phyloP scores from a whole-genome alignment of 1,139 yeast species.

The Candida neerlandica region DNA sequence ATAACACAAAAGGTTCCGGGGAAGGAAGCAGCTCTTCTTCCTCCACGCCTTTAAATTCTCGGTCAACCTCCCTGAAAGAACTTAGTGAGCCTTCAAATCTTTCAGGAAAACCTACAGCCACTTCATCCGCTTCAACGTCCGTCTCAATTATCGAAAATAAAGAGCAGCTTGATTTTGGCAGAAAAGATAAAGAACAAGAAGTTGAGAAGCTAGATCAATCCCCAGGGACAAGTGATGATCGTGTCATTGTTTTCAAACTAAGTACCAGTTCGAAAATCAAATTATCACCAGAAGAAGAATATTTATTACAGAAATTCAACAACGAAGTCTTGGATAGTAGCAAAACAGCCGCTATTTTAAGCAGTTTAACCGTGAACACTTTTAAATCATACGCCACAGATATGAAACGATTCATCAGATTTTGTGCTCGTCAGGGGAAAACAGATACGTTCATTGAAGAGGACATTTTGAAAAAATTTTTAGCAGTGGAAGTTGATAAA shows the following conservation, averaged over 20 bases:
- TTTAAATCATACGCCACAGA: constrained; percentile 19
- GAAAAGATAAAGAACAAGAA: not conserved
- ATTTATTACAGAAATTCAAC: constrained; percentile 16
- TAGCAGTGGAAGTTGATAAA: constrained; percentile 14
- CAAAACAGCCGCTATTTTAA: constrained; percentile 12
- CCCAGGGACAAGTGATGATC: not conserved
- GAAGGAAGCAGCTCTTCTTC: constrained; percentile 4
- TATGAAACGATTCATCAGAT: constrained; percentile 16
- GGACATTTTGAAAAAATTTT: constrained; percentile 15
- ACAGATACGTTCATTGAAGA: constrained; percentile 14
- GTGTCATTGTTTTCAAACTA: constrained; percentile 6
- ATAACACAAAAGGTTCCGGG: not conserved
- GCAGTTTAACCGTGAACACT: constrained; percentile 16
- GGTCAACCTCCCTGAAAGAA: constrained; percentile 7
- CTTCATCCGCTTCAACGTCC: not conserved
- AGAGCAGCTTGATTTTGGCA: not conserved
- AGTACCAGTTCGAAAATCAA: constrained; percentile 16
- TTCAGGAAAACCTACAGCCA: not conserved
- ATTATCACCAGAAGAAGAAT: constrained; percentile 13
- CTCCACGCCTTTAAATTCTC: constrained; percentile 2
- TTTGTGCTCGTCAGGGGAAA: constrained; percentile 18
- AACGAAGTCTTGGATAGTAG: constrained; percentile 15
- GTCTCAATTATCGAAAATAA: not conserved
- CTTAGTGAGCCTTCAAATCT: not conserved
- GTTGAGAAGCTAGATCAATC: constrained; percentile 4